These are phyloP conservation scores for Crotalaria pallida DNA, from an alignment of 306 rosid species.

Conservation along the genomic window DNA sequence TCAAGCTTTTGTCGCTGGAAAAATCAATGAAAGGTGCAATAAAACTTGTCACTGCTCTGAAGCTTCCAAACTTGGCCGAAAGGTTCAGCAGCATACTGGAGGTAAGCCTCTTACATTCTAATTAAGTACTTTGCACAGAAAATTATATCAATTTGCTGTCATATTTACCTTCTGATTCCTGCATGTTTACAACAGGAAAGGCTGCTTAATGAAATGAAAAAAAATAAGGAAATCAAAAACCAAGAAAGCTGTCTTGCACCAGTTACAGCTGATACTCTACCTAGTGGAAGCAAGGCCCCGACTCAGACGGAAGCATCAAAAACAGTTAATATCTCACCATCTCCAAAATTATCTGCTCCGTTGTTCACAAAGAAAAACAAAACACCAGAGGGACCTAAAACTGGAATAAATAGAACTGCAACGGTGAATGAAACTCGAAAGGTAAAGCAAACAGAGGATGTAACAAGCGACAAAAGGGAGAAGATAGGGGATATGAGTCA, in stretches of 20 bases:
- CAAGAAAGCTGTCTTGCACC: slow-evolving; percentile 31
- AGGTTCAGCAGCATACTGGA: slow-evolving; percentile 77
- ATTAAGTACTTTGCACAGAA: background rate
- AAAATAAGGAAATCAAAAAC: slow-evolving; percentile 19
- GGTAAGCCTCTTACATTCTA: slow-evolving; percentile 40
- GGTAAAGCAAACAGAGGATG: slow-evolving; percentile 23
- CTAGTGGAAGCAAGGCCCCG: slow-evolving; percentile 22
- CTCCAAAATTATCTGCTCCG: slow-evolving; percentile 55
- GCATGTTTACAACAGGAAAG: slow-evolving; percentile 53
- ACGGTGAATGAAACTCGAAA: slow-evolving; percentile 26
- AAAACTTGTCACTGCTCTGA: slow-evolving; percentile 80
- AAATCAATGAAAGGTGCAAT: slow-evolving; percentile 92
- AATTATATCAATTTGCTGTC: background rate
- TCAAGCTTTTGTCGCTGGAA: slow-evolving; percentile 77
- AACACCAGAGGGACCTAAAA: slow-evolving; percentile 40
- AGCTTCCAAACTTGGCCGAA: slow-evolving; percentile 94
- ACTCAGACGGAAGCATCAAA: slow-evolving; percentile 37
- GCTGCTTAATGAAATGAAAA: slow-evolving; percentile 47
- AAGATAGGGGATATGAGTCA: slow-evolving; percentile 30
- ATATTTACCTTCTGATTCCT: slow-evolving; percentile 15
- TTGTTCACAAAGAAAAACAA: slow-evolving; percentile 53
- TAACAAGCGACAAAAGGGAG: slow-evolving; percentile 24
- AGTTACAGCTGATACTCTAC: slow-evolving; percentile 22
- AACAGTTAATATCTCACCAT: slow-evolving; percentile 26
- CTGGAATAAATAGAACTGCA: slow-evolving; percentile 28